Conservation (phyloP, 164 flowering plant genomes). For the Stephania cephalantha region DNA sequence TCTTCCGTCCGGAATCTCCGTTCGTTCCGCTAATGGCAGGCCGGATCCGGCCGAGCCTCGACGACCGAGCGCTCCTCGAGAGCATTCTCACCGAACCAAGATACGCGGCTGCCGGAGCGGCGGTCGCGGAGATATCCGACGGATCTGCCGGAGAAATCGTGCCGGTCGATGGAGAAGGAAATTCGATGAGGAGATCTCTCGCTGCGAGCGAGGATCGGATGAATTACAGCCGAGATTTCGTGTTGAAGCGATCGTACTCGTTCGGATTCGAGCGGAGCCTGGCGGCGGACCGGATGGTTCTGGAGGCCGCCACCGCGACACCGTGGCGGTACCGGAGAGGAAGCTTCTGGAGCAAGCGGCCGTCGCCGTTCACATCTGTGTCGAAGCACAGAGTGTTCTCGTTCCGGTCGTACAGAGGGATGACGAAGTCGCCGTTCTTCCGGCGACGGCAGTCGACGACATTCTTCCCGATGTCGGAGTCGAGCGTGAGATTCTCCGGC, state of each 20-base stretch:
- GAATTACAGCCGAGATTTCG: conserved; percentile 31
- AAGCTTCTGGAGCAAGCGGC: conserved; percentile 62
- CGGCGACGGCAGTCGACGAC: conserved; percentile 36
- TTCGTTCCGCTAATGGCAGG: conserved; percentile 83
- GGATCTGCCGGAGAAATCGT: conserved; percentile 24
- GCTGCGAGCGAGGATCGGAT: conserved; percentile 27
- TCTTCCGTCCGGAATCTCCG: conserved; percentile 61
- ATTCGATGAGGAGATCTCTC: conserved; percentile 22
- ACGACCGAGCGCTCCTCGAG: conserved; percentile 43
- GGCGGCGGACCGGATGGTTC: conserved; percentile 50
- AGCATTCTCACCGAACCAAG: conserved; percentile 30
- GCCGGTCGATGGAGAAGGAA: conserved; percentile 21
- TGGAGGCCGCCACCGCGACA: conserved; percentile 68
- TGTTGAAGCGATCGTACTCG: conserved; percentile 83
- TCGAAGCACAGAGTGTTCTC: conserved; percentile 74
- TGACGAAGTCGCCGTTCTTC: conserved; percentile 74
- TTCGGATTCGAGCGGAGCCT: conserved; percentile 81
- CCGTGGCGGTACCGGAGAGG: conserved; percentile 67
- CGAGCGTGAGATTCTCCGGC: conserved; percentile 38
- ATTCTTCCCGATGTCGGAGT: conserved; percentile 78
- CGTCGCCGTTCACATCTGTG: conserved; percentile 67
- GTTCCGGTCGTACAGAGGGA: conserved; percentile 54
- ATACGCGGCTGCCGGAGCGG: conserved; percentile 15
- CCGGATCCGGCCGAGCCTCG: conserved; percentile 73
- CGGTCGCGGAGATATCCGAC: conserved; percentile 15